Evolutionary conservation across 176 grass and related monocot species (phyloP), one percentile per base, ranked within the genome.

Genomic region (Oryza brachyantha): DNA sequence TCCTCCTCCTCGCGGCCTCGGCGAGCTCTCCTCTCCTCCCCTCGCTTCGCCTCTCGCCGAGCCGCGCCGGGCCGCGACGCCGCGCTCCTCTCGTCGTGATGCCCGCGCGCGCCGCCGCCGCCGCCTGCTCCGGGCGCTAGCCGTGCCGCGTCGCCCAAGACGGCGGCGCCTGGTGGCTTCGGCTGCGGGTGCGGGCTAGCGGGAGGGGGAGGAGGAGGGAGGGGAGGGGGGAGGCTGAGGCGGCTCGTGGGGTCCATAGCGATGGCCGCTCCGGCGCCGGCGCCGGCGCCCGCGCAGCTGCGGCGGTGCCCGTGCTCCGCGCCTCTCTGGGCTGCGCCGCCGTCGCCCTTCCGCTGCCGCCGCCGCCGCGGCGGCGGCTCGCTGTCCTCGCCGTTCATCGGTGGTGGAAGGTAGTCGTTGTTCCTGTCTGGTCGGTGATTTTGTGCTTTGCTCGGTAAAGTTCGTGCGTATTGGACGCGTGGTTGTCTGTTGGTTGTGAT

Each of bases 121-220:
- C 22, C 41, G 24, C 86, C 76, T 28, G 63, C 64, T 12, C 74
- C 17, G 48, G 52, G 21, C 13, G 5, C 24, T 88, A 76, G n/a
- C n/a, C n/a, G n/a, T 32, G 81, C 64, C 45, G 75, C 72, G 76
- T 37, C 35, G 68, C 67, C 75, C 80, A 68, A 50, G 71, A 91
- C 88, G 88, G 84, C 84, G 84, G 84, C 84, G 84, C 88, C 84
- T 8, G 76, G 84, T 73, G 84, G 84, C 77, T 78, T 86, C 54
- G 84, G 83, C 46, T 74, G 78, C 79, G 39, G 76, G 81, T 73
- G 68, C 71, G 72, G 57, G 71, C 50, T 76, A 76, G 66, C 35
- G 27, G 65, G 81, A 19, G 32, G 62, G 71, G 66, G 80, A 76
- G 46, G 80, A 19, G 26, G n/a, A n/a, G n/a, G 68, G 58, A 67